Percentiles rank a stretch among this genome's conserved stretches.
Conservation (phyloP, 2,329 filamentous ascomycete species). For the Fusarium penzigii region DNA sequence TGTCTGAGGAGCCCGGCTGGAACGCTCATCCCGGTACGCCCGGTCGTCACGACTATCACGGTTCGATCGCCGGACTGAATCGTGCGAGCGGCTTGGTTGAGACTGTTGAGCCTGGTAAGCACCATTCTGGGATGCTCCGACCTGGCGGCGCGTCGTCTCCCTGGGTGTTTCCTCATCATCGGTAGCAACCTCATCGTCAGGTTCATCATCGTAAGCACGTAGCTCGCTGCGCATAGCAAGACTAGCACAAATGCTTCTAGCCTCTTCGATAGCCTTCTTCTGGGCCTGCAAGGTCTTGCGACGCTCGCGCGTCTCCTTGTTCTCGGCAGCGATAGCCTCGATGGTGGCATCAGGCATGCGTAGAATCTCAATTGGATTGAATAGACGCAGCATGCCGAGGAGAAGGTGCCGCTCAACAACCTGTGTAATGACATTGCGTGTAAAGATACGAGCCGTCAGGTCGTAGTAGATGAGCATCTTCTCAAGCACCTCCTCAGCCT, state of each 20-base stretch:
- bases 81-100: constrained; percentile 14
- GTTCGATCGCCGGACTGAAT: constrained; percentile 21
- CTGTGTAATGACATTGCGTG: constrained; percentile 54
- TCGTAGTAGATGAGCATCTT: constrained; percentile 60
- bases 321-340: constrained; percentile 54
- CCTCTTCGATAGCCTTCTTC: constrained; percentile 53
- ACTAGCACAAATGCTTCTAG: constrained; percentile 49
- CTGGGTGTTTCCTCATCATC: constrained; percentile 33
- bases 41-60: constrained; percentile 29
- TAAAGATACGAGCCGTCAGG: constrained; percentile 53
- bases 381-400: constrained; percentile 52
- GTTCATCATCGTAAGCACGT: constrained; percentile 41
- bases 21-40: constrained; percentile 21
- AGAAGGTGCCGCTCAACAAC: constrained; percentile 53
- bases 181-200: constrained; percentile 31
- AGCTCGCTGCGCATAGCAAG: constrained; percentile 55
- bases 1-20: constrained; percentile 18
- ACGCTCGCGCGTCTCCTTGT: constrained; percentile 54
- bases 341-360: constrained; percentile 46
- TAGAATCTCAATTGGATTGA: constrained; percentile 54
- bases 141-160: constrained; percentile 17
- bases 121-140: constrained; percentile 17
- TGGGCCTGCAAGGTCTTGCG: constrained; percentile 48
- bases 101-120: constrained; percentile 14
- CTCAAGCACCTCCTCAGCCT: constrained; percentile 54